These are phyloP conservation scores for Aspergillus novofumigatus DNA, from an alignment of 2,329 filamentous ascomycete species.

Conservation along the genomic window DNA sequence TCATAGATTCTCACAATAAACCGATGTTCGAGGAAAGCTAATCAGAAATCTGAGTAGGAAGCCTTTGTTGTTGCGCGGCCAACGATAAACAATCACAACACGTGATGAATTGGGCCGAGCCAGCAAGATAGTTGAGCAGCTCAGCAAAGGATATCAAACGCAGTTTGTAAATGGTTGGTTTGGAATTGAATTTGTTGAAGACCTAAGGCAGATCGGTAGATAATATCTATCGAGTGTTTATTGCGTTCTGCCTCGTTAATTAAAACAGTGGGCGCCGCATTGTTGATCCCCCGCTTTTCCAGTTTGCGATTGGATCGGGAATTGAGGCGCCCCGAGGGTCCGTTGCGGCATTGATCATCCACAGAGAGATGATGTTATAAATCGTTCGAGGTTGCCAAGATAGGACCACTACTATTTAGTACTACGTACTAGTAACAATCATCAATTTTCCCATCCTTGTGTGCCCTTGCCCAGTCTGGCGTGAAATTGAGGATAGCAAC, in stretches of 20 bases:
- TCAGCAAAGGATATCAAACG: background rate
- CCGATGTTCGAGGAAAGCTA: background rate
- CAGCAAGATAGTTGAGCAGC: background rate
- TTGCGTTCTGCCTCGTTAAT: background rate
- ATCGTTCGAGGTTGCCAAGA: background rate
- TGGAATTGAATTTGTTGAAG: background rate
- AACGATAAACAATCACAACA: background rate
- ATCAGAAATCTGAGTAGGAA: background rate
- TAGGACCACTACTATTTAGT: background rate
- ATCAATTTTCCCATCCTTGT: background rate
- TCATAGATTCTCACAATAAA: conserved; percentile 14
- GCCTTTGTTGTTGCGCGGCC: background rate
- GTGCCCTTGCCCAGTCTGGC: background rate
- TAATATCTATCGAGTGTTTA: background rate
- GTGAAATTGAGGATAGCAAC: background rate
- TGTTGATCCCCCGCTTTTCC: conserved; percentile 29
- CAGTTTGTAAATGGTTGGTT: too few relatives aligned
- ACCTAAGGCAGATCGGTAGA: background rate
- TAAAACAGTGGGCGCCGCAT: conserved; percentile 2
- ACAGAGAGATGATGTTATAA: background rate
- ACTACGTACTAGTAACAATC: background rate
- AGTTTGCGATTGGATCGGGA: conserved; percentile 9
- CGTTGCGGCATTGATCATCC: background rate
- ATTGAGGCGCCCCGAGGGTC: background rate
- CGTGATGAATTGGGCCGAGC: background rate